phyloP scores from a whole-genome alignment of 2,329 filamentous ascomycete genomes.

The Apiospora hydei region DNA sequence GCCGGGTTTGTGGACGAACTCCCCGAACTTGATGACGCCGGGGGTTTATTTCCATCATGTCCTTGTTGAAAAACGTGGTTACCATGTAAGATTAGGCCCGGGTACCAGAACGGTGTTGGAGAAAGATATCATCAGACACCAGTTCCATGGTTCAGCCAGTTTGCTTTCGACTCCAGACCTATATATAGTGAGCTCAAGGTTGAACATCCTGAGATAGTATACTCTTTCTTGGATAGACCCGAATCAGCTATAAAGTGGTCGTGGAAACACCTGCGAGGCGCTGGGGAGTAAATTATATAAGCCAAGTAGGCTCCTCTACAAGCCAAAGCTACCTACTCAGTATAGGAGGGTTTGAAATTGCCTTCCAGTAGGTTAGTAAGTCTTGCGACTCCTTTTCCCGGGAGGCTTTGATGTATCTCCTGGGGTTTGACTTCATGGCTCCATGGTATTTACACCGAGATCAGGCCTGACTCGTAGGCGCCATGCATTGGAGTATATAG shows the following conservation, averaged over 20 bases:
- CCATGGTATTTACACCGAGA: not conserved
- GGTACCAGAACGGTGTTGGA: not conserved
- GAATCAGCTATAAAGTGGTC: not conserved
- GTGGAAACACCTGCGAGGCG: not conserved
- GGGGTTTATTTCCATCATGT: not conserved
- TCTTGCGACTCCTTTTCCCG: not conserved
- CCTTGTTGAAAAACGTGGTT: too few species aligned
- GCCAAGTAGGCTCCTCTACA: not conserved
- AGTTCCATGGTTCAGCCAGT: not conserved
- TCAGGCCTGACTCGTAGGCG: not conserved
- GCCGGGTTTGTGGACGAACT: not conserved
- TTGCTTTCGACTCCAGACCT: not conserved
- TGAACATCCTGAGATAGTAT: not conserved
- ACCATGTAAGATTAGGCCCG: not conserved
- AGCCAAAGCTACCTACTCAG: not conserved
- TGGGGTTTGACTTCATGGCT: not conserved
- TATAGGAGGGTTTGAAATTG: not conserved
- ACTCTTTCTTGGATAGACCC: too few species aligned
- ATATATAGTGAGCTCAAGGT: not conserved
- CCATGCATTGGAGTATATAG: not conserved
- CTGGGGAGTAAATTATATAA: not conserved
- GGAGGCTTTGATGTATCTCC: not conserved
- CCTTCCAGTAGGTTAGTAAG: not conserved
- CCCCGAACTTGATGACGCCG: not conserved
- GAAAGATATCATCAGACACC: not conserved